Evolutionary conservation across 257 asterid species (phyloP).

Genomic region (Petunia secreta): DNA sequence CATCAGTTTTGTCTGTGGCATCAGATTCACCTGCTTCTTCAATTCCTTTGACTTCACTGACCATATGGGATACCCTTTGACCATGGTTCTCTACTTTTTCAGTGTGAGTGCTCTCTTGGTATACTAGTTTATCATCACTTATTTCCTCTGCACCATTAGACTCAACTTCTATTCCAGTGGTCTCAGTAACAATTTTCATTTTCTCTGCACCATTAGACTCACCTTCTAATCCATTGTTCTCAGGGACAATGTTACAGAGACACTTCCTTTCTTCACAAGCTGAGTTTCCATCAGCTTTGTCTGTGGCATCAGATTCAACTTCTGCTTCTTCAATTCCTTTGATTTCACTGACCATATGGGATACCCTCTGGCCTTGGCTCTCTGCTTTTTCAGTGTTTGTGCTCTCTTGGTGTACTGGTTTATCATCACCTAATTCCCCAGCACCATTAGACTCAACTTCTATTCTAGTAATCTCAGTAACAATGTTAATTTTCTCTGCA

Average conservation of each 20-base stretch:
- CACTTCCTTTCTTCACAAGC: slow-evolving; percentile 14
- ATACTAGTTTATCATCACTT: too few relatives aligned
- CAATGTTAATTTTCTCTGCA: slow-evolving; percentile 8
- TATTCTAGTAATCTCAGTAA: not conserved
- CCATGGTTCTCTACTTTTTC: slow-evolving; percentile 2
- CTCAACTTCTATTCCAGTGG: too few relatives aligned
- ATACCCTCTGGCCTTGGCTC: not conserved
- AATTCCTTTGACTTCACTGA: slow-evolving; percentile 1
- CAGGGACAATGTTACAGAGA: not conserved
- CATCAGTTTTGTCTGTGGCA: not conserved
- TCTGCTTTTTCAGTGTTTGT: slow-evolving; percentile 9
- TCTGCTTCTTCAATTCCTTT: slow-evolving; percentile 7
- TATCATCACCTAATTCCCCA: slow-evolving; percentile 12
- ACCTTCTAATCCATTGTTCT: slow-evolving; percentile 9
- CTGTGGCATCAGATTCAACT: slow-evolving; percentile 1
- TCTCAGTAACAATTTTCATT: not conserved
- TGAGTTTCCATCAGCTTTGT: slow-evolving; percentile 16
- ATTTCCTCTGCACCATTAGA: too few relatives aligned
- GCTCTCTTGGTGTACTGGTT: slow-evolving; percentile 15
- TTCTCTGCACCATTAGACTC: slow-evolving; percentile 16
- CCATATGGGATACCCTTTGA: not conserved
- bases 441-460: slow-evolving; percentile 15
- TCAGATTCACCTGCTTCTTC: slow-evolving; percentile 16
- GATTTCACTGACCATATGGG: not conserved
- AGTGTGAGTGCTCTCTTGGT: not conserved